Evolutionary conservation across 768 basidiomycete species (phyloP).

Genomic region (Leccinum truebloodii): DNA sequence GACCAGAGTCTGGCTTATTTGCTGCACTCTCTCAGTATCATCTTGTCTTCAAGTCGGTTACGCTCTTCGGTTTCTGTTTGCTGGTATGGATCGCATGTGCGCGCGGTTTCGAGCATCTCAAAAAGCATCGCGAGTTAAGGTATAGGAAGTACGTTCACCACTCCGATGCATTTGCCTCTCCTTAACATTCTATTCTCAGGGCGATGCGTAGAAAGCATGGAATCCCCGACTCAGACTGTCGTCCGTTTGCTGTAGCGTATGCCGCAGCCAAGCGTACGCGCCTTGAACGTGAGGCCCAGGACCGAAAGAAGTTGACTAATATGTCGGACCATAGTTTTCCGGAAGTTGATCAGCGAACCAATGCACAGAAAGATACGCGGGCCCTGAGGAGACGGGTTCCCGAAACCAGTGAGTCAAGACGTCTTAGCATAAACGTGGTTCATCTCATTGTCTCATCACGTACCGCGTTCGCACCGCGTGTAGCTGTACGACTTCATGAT

Average conservation of each 20-base stretch:
- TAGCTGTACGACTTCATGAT: conserved; percentile 21
- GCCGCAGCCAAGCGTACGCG: conserved; percentile 62
- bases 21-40: conserved; percentile 39
- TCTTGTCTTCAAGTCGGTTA: conserved; percentile 37
- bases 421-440: conserved; percentile 20
- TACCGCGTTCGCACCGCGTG: conserved; percentile 22
- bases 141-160: conserved; percentile 58
- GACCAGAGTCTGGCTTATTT: conserved; percentile 28
- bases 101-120: conserved; percentile 46
- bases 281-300: conserved; percentile 50
- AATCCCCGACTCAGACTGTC: conserved; percentile 79
- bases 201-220: conserved; percentile 76
- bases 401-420: conserved; percentile 45
- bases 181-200: conserved; percentile 39
- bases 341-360: conserved; percentile 31
- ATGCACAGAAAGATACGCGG: conserved; percentile 37
- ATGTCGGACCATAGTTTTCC: conserved; percentile 25
- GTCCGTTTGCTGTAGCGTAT: conserved; percentile 88
- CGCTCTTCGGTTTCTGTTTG: conserved; percentile 36
- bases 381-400: conserved; percentile 44
- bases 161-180: neutral
- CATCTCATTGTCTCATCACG: conserved; percentile 30
- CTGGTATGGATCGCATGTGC: conserved; percentile 36
- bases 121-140: conserved; percentile 61
- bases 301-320: conserved; percentile 35